Conservation (phyloP, 352 stramenopile genomes). For the Thraustotheca clavata region DNA sequence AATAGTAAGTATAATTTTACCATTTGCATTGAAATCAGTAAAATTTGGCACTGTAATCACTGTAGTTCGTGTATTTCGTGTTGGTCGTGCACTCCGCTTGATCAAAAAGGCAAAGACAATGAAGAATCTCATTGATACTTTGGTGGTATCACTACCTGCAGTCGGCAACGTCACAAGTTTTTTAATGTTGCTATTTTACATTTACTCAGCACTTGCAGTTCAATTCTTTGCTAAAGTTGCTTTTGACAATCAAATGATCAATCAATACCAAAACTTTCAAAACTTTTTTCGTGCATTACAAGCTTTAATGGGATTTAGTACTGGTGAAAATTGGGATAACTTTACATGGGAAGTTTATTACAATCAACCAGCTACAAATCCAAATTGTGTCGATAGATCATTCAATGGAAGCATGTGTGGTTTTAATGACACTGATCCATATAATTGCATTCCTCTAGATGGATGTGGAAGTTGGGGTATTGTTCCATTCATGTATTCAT, state of each 20-base stretch:
- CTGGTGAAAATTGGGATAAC: constrained; percentile 89
- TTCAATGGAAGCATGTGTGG: constrained; percentile 62
- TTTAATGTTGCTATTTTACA: constrained; percentile 89
- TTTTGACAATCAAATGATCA: constrained; percentile 41
- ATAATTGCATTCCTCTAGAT: constrained; percentile 29
- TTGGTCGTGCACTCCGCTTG: constrained; percentile 77
- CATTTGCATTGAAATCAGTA: constrained; percentile 29
- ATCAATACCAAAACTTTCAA: constrained; percentile 89
- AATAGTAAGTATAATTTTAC: constrained; percentile 47
- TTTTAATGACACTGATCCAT: constrained; percentile 67
- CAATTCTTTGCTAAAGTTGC: constrained; percentile 88
- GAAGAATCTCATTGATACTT: constrained; percentile 83
- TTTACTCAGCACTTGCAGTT: constrained; percentile 90
- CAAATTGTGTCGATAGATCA: constrained; percentile 34
- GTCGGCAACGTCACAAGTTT: constrained; percentile 89
- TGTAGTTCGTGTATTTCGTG: constrained; percentile 87
- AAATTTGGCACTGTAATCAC: constrained; percentile 30
- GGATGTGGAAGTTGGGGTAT: constrained; percentile 3
- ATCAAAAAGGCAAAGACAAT: constrained; percentile 85
- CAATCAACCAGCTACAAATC: constrained; percentile 22
- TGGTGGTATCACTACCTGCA: constrained; percentile 82
- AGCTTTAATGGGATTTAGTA: constrained; percentile 84
- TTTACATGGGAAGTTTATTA: constrained; percentile 27
- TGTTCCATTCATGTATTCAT: constrained; percentile 18
- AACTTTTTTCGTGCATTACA: constrained; percentile 84